Evolutionary conservation across 164 flowering plant species (phyloP), one percentile per base, ranked within the genome.

Genomic region (Vitis rotundifolia): DNA sequence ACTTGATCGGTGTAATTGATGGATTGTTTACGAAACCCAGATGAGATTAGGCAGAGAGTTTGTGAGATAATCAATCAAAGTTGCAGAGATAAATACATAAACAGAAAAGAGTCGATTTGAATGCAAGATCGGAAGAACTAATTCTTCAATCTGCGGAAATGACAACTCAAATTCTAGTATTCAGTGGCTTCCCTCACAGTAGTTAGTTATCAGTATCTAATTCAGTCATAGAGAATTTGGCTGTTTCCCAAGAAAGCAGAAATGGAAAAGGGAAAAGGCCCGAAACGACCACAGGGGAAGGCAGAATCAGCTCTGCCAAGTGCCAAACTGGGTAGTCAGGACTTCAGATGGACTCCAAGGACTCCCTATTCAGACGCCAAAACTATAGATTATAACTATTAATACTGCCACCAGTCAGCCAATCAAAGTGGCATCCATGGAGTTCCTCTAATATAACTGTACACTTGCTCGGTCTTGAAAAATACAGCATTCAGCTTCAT

Each of bases 301-400:
- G 80, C 77, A 15, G 57, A 55, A 65, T 68, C 64, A 26, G 59
- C 52, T 61, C 44, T 69, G 26, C 26, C 26, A 1, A 22, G 26
- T 47, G 82, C 88, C 85, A 77, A 84, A 82, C 84, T 80, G 83
- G 85, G 87, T 70, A 78, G 76, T 66, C 79, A 76, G 71, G 78
- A 69, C 65, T 63, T 37, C 19, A 18, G 52, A 8, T 71, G 13
- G 52, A 61, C 49, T 44, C 22, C 15, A 37, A 76, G 71, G 78
- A 15, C 62, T 59, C 49, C 58, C 56, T 19, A 44, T 22, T 11
- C 16, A 14, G 29, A 44, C 28, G 56, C 62, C 68, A 66, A 72
- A 64, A 19, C 54, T 73, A 60, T 18, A 50, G 51, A 57, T 57
- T 11, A 37, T 11, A 59, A 5, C 68, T 63, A 13, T 11, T 56